phyloP scores from a whole-genome alignment of 768 basidiomycete genomes.

The Chiua virens region DNA sequence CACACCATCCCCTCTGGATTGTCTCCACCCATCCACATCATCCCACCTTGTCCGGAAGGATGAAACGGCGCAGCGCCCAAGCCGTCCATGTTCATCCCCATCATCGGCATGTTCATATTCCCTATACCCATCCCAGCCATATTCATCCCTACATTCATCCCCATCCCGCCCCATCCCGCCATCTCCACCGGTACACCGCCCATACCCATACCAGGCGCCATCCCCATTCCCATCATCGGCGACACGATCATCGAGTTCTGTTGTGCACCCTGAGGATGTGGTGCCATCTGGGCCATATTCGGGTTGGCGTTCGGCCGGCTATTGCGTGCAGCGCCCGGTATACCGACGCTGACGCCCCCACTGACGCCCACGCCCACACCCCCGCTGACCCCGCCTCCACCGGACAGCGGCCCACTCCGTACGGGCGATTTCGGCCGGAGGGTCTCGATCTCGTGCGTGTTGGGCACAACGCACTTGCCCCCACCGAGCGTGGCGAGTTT shows the following conservation, averaged over 20 bases:
- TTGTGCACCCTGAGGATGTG: constrained; percentile 15
- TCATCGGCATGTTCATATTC: constrained; percentile 39
- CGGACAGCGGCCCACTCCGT: constrained; percentile 33
- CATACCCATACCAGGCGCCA: constrained; percentile 32
- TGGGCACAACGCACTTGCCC: constrained; percentile 65
- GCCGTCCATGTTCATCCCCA: constrained; percentile 42
- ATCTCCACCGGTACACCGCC: constrained; percentile 36
- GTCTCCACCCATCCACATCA: constrained; percentile 39
- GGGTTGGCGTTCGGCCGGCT: constrained; percentile 8
- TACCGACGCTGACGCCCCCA: constrained; percentile 18
- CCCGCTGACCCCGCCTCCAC: constrained; percentile 28
- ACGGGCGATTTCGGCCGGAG: constrained; percentile 86
- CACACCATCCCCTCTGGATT: constrained; percentile 35
- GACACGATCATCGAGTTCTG: constrained; percentile 34
- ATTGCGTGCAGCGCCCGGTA: constrained; percentile 12
- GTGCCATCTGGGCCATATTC: not conserved
- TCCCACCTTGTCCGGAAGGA: constrained; percentile 13
- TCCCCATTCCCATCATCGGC: constrained; percentile 43
- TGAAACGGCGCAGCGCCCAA: constrained; percentile 28
- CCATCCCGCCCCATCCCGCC: constrained; percentile 36
- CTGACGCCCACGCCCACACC: constrained; percentile 16
- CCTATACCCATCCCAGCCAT: constrained; percentile 41
- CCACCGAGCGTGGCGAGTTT: constrained; percentile 46
- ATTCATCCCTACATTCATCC: constrained; percentile 39
- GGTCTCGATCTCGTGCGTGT: constrained; percentile 77